Evolutionary conservation across 306 rosid species (phyloP).

Genomic region (Lithocarpus polystachyus): DNA sequence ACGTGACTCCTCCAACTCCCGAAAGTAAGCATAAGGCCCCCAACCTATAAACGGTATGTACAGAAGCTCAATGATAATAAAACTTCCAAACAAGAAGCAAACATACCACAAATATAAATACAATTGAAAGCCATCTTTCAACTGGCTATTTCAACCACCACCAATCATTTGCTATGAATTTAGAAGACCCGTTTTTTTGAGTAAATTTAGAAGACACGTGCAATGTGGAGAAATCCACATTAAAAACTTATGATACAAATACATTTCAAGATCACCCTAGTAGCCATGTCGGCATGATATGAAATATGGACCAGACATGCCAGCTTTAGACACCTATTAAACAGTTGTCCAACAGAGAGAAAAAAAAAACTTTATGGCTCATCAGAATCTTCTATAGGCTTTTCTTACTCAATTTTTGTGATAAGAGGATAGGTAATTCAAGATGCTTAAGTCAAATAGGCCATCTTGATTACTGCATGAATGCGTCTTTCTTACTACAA

Average conservation of each 20-base stretch:
- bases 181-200: too few species aligned
- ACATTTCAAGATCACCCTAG: neutral
- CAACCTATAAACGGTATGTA: slow-evolving; percentile 51
- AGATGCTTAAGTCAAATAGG: neutral
- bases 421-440: neutral
- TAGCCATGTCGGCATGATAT: neutral
- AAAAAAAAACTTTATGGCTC: neutral
- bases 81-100: neutral
- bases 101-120: neutral
- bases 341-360: neutral
- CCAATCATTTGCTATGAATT: too few species aligned
- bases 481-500: neutral
- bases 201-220: too few species aligned
- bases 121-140: neutral
- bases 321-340: neutral
- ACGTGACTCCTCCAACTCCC: slow-evolving; percentile 47
- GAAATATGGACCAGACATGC: neutral
- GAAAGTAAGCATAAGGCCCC: slow-evolving; percentile 88
- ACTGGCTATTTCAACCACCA: neutral
- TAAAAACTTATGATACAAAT: too few species aligned
- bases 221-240: too few species aligned
- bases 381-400: neutral
- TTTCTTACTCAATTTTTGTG: neutral
- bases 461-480: neutral
- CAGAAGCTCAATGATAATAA: slow-evolving; percentile 9